phyloP scores from a whole-genome alignment of 768 basidiomycete genomes.

The Tylopilus intermedius region DNA sequence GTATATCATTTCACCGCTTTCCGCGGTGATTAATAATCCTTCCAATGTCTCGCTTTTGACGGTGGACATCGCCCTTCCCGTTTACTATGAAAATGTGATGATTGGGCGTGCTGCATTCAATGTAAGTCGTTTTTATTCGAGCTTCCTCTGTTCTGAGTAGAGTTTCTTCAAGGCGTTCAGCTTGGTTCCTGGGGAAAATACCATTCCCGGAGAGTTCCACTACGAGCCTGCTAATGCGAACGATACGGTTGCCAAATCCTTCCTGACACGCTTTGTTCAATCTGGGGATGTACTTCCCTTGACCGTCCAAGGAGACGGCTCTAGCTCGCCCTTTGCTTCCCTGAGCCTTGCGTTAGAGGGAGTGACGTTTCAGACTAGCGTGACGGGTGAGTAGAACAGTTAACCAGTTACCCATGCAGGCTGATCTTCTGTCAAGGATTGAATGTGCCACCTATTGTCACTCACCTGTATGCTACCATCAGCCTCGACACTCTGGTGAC shows the following conservation, averaged over 20 bases:
- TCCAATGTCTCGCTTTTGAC: conserved; percentile 64
- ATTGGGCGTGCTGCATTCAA: conserved; percentile 58
- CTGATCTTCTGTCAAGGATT: conserved; percentile 28
- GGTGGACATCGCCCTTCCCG: conserved; percentile 52
- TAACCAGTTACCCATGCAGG: background rate
- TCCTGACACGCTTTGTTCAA: conserved; percentile 59
- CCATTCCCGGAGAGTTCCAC: conserved; percentile 54
- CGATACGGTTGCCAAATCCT: conserved; percentile 58
- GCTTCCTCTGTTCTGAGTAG: background rate
- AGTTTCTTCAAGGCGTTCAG: conserved; percentile 42
- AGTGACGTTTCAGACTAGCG: conserved; percentile 44
- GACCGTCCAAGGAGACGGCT: conserved; percentile 53
- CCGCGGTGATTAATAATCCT: conserved; percentile 56
- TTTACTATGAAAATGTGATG: conserved; percentile 48
- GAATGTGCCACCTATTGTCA: conserved; percentile 53
- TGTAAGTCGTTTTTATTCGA: conserved; percentile 33
- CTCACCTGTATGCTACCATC: conserved; percentile 51
- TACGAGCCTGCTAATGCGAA: conserved; percentile 63
- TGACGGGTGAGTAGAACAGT: conserved; percentile 38
- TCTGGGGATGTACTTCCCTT: conserved; percentile 43
- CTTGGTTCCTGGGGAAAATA: conserved; percentile 55
- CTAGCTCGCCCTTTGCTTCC: conserved; percentile 59
- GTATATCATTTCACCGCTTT: conserved; percentile 56
- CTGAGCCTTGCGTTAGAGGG: conserved; percentile 52
- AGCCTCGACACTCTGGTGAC: conserved; percentile 44